Percentiles rank a stretch among this genome's conserved stretches.
Evolutionary conservation across 192 early-diverging fungal species (phyloP).

Genomic region (Rhizophlyctis rosea): DNA sequence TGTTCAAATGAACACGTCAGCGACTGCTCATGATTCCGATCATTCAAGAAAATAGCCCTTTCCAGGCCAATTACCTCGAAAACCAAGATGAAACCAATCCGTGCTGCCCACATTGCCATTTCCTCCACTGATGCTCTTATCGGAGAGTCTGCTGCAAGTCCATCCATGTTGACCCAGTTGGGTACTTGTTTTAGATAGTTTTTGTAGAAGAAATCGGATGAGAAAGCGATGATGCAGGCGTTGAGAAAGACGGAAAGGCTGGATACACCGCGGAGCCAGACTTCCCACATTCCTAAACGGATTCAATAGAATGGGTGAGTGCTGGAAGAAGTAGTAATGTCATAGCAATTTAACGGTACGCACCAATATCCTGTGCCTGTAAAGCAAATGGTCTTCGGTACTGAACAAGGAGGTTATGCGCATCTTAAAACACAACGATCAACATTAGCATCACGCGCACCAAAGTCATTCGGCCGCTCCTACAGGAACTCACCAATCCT

Average conservation of each 20-base stretch:
- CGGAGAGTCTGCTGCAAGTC: no score
- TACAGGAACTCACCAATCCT: slow-evolving; percentile 54
- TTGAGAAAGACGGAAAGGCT: slow-evolving; percentile 26
- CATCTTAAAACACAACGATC: slow-evolving; percentile 12
- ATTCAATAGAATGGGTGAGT: no score
- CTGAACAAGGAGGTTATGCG: slow-evolving; percentile 26
- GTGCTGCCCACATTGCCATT: not conserved
- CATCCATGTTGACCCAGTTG: no score
- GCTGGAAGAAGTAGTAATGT: no score
- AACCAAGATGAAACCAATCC: slow-evolving; percentile 35
- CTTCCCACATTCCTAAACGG: slow-evolving; percentile 6
- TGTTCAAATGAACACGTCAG: slow-evolving; percentile 1
- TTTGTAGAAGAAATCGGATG: slow-evolving; percentile 21
- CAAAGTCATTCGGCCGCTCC: not conserved
- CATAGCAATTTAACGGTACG: no score
- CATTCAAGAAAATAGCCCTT: no score
- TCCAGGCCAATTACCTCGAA: slow-evolving; percentile 40
- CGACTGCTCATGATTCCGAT: no score
- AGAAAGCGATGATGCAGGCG: slow-evolving; percentile 39
- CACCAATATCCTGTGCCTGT: slow-evolving; percentile 29
- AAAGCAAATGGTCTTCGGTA: slow-evolving; percentile 32
- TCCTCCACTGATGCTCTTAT: slow-evolving; percentile 10
- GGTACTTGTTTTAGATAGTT: slow-evolving; percentile 15
- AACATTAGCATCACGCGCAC: not conserved
- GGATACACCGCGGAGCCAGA: slow-evolving; percentile 7